Evolutionary conservation across 2,329 filamentous ascomycete genomes (phyloP).

Genomic region (Fusarium compactum): DNA sequence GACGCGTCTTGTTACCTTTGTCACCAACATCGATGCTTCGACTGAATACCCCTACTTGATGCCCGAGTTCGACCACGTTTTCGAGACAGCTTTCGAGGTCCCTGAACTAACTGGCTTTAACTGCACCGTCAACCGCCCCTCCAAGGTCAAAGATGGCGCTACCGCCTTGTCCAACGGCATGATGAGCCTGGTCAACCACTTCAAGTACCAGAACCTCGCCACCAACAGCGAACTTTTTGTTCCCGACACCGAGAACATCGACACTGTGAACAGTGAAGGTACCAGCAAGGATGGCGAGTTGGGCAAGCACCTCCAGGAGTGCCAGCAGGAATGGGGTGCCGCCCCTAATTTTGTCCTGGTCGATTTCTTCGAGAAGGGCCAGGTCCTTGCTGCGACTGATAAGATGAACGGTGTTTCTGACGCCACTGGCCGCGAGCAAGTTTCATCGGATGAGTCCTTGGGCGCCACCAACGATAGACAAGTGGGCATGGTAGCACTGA

Average conservation of each 20-base stretch:
- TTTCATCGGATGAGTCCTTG: conserved; percentile 35
- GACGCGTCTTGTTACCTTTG: conserved; percentile 76
- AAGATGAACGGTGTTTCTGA: conserved; percentile 68
- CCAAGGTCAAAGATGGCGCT: conserved; percentile 60
- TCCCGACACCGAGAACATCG: conserved; percentile 71
- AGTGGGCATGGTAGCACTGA: conserved; percentile 55
- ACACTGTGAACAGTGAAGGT: conserved; percentile 73
- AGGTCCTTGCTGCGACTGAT: conserved; percentile 77
- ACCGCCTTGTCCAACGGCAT: conserved; percentile 68
- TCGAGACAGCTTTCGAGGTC: conserved; percentile 79
- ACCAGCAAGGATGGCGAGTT: conserved; percentile 65
- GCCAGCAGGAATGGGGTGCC: conserved; percentile 68
- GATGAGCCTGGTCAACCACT: conserved; percentile 84
- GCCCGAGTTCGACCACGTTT: conserved; percentile 74
- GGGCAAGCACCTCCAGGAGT: conserved; percentile 66
- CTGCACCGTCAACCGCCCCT: conserved; percentile 77
- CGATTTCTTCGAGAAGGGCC: conserved; percentile 82
- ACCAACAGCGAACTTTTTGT: conserved; percentile 63
- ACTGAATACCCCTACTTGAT: conserved; percentile 68
- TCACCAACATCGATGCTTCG: conserved; percentile 65
- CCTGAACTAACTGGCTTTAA: conserved; percentile 73
- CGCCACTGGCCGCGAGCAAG: conserved; percentile 52
- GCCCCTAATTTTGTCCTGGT: conserved; percentile 81
- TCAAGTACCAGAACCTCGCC: conserved; percentile 71
- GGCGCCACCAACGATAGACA: conserved; percentile 36